These are phyloP conservation scores for Citrus maxima DNA, from an alignment of 345 rosid species.

Conservation along the genomic window DNA sequence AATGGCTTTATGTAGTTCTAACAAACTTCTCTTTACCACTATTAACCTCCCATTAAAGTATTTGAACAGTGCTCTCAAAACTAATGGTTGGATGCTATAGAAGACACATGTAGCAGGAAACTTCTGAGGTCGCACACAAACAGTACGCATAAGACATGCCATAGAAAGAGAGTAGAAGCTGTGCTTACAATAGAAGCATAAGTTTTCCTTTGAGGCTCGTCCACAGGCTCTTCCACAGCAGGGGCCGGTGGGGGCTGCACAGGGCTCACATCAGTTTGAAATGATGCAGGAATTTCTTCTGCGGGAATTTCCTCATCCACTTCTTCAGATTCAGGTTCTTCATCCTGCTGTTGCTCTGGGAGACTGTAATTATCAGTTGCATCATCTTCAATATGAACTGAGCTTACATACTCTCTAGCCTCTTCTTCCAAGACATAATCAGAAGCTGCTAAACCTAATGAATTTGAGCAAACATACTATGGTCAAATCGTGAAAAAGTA, in stretches of 20 bases:
- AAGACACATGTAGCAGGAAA: background rate
- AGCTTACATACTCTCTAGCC: constrained; percentile 61
- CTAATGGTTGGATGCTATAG: background rate
- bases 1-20: background rate
- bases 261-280: constrained; percentile 37
- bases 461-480: constrained; percentile 8
- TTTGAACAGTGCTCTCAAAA: background rate
- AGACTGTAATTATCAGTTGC: constrained; percentile 59
- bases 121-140: background rate
- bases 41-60: background rate
- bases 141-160: background rate
- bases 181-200: constrained; percentile 86
- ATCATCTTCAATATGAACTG: constrained; percentile 74
- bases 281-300: constrained; percentile 43
- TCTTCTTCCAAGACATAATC: constrained; percentile 79
- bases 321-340: constrained; percentile 57
- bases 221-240: constrained; percentile 56
- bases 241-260: constrained; percentile 46
- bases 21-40: background rate
- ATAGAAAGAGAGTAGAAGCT: background rate
- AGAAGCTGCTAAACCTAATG: constrained; percentile 44
- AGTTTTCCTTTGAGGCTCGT: constrained; percentile 67
- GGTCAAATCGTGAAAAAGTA: background rate
- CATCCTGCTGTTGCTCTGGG: constrained; percentile 58
- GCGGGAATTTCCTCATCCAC: constrained; percentile 56